phyloP scores from a whole-genome alignment of 345 rosid genomes.

The Psidium friedrichsthalianum region DNA sequence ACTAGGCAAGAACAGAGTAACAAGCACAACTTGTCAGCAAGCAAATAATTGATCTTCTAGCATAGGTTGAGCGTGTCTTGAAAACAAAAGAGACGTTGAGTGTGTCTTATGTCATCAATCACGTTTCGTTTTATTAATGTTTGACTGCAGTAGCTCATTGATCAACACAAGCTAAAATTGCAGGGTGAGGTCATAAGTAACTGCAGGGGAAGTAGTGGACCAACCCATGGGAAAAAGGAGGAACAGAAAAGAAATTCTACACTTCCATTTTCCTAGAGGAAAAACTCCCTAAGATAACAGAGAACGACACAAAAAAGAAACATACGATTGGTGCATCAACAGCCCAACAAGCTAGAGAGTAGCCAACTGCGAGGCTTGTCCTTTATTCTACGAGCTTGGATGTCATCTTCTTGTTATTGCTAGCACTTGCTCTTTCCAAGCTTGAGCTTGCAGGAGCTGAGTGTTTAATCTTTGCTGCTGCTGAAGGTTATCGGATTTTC shows the following conservation, averaged over 20 bases:
- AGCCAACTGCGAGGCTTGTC: slow-evolving; percentile 27
- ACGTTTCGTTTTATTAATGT: not conserved
- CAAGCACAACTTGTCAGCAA: not conserved
- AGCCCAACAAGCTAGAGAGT: slow-evolving; percentile 33
- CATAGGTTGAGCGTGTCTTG: not conserved
- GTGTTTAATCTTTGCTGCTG: not conserved
- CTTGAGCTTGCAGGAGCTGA: not conserved
- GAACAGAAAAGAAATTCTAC: not conserved
- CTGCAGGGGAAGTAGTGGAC: not conserved
- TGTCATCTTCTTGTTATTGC: not conserved
- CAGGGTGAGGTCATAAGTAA: not conserved
- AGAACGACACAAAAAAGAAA: not conserved
- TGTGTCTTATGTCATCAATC: not conserved
- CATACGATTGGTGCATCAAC: slow-evolving; percentile 10
- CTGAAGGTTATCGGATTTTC: not conserved
- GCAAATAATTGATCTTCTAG: not conserved
- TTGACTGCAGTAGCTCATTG: not conserved
- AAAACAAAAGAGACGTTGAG: not conserved
- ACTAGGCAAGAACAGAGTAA: not conserved
- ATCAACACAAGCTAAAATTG: not conserved
- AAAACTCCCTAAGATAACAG: not conserved
- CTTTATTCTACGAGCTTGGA: slow-evolving; percentile 10
- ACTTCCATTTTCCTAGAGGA: not conserved
- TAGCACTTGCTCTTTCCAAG: slow-evolving; percentile 3
- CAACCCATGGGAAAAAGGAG: not conserved